These are phyloP conservation scores for Nannizzia gypsea DNA, from an alignment of 2,329 filamentous ascomycete genomes.

Conservation along the genomic window DNA sequence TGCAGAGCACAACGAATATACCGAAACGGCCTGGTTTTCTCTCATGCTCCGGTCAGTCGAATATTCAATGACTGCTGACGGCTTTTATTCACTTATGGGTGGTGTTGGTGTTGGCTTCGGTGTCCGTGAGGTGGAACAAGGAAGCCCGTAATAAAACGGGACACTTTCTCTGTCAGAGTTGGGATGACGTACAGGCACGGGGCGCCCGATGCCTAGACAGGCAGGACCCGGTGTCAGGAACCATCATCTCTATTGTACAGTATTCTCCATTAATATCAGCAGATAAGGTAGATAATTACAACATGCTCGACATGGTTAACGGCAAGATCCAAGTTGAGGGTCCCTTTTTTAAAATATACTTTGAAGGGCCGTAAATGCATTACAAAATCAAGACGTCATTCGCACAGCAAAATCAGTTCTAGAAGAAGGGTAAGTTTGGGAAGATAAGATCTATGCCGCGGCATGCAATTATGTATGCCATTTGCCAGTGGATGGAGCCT, in stretches of 20 bases:
- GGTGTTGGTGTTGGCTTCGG: neutral
- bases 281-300: neutral
- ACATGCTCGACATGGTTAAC: neutral
- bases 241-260: neutral
- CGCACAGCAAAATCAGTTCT: slow-evolving; percentile 3
- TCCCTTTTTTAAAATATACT: neutral
- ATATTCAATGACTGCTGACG: neutral
- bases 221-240: neutral
- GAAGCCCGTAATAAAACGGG: no score
- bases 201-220: neutral
- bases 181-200: neutral
- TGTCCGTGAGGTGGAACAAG: neutral
- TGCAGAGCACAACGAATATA: neutral
- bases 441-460: neutral
- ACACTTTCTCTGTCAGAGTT: no score
- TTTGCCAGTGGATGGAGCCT: neutral
- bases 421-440: neutral
- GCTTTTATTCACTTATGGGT: neutral
- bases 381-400: neutral
- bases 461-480: neutral
- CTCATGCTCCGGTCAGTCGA: neutral
- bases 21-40: neutral
- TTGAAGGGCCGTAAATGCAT: neutral
- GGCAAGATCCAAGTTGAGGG: neutral
- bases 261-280: neutral